These are phyloP conservation scores for Wilcoxina mikolae DNA, from an alignment of 495 filamentous ascomycete species.

Conservation along the genomic window DNA sequence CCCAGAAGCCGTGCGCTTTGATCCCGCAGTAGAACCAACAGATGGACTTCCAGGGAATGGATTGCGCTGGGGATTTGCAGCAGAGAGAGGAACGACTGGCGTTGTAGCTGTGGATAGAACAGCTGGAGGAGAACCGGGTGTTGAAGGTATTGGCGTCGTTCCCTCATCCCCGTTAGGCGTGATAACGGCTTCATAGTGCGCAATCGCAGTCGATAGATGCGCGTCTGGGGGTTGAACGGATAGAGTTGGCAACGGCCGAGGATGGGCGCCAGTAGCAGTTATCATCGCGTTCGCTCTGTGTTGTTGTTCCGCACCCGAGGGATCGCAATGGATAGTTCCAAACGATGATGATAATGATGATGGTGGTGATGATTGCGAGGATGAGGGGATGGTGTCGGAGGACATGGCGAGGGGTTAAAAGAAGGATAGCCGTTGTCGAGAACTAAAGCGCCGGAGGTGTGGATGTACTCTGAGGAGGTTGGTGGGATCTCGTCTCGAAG, in stretches of 20 bases:
- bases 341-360: background rate
- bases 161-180: background rate
- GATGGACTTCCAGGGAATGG: constrained; percentile 24
- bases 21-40: constrained; percentile 18
- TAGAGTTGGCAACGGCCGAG: background rate
- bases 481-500: background rate
- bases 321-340: background rate
- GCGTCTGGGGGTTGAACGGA: background rate
- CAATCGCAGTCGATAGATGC: background rate
- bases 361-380: background rate
- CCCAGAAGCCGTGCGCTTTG: constrained; percentile 26
- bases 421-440: background rate
- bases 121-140: constrained; percentile 21
- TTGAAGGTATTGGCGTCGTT: background rate
- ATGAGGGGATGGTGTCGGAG: background rate
- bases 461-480: background rate
- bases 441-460: background rate
- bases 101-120: constrained; percentile 21
- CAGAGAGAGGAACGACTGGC: constrained; percentile 22
- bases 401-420: background rate
- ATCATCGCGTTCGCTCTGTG: constrained; percentile 2
- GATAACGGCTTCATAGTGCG: background rate
- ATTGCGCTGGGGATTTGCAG: constrained; percentile 23
- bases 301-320: background rate
- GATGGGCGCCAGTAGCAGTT: background rate